Evolutionary conservation across 495 filamentous ascomycete genomes (phyloP).

Genomic region (Hypoxylon trugodes): DNA sequence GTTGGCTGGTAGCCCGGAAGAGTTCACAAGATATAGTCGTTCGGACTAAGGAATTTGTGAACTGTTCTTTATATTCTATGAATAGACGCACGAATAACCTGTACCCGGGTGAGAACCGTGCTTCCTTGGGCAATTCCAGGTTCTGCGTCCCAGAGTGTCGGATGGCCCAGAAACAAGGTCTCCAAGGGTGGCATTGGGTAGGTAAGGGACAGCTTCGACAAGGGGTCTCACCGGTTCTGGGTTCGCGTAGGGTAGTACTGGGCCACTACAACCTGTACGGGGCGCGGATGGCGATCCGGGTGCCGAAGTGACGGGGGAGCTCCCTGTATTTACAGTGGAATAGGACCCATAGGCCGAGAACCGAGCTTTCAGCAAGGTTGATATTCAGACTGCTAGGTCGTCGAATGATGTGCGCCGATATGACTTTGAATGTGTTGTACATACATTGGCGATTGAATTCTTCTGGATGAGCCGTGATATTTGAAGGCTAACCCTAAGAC

Average conservation of each 20-base stretch:
- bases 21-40: constrained; percentile 14
- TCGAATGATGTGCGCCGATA: constrained; percentile 28
- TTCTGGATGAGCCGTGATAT: background rate
- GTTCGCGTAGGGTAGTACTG: constrained; percentile 34
- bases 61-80: constrained; percentile 11
- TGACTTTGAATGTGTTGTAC: background rate
- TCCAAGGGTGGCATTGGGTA: constrained; percentile 36
- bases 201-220: constrained; percentile 6
- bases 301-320: constrained; percentile 23
- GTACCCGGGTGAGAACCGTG: constrained; percentile 21
- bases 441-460: background rate
- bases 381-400: constrained; percentile 6
- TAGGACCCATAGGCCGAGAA: constrained; percentile 18
- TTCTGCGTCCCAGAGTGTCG: constrained; percentile 39
- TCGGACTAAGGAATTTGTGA: background rate
- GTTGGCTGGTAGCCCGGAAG: constrained; percentile 3
- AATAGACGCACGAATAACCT: constrained; percentile 5
- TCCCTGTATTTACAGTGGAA: constrained; percentile 19
- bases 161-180: constrained; percentile 35
- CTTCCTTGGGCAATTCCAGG: constrained; percentile 38
- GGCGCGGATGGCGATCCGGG: constrained; percentile 35
- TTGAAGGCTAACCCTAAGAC: background rate
- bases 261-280: constrained; percentile 18
- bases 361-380: constrained; percentile 6
- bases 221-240: constrained; percentile 39